A percentile compares a stretch with the other conserved stretches of the same genome.
Evolutionary conservation across 2,329 filamentous ascomycete species (phyloP).

Genomic region (Colletotrichum sp.): DNA sequence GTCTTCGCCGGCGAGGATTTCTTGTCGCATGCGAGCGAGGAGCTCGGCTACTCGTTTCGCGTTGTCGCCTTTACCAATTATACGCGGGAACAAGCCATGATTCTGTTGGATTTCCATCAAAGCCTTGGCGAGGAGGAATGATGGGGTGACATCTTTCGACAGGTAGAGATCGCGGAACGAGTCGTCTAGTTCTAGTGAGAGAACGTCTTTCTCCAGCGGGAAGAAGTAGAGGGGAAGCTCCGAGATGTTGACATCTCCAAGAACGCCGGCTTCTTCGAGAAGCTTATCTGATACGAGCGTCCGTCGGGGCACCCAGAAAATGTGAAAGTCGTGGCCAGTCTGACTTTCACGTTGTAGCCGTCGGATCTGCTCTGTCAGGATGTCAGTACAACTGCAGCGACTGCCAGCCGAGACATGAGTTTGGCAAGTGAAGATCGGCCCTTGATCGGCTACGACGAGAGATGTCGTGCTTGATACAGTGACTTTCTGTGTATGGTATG

Average conservation of each 20-base stretch:
- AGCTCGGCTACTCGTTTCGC: conserved; percentile 88
- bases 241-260: conserved; percentile 88
- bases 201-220: conserved; percentile 86
- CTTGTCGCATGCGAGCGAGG: conserved; percentile 88
- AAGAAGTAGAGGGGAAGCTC: conserved; percentile 92
- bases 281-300: conserved; percentile 91
- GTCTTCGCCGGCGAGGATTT: conserved; percentile 81
- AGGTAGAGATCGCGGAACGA: conserved; percentile 88
- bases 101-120: conserved; percentile 93
- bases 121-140: conserved; percentile 86
- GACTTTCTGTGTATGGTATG: neutral
- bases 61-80: conserved; percentile 95
- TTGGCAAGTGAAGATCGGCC: neutral
- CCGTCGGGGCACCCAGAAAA: conserved; percentile 94
- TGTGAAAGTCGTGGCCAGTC: conserved; percentile 92
- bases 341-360: conserved; percentile 86
- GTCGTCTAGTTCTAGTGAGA: conserved; percentile 89
- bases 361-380: conserved; percentile 80
- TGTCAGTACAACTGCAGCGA: conserved; percentile 40
- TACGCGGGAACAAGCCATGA: conserved; percentile 91
- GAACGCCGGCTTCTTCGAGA: conserved; percentile 88
- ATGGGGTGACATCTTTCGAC: conserved; percentile 87
- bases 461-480: neutral
- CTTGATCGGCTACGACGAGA: neutral
- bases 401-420: conserved; percentile 16